Evolutionary conservation across 768 basidiomycete genomes (phyloP), one percentile per base, ranked within the genome.

Genomic region (Leccinum rimulosum): DNA sequence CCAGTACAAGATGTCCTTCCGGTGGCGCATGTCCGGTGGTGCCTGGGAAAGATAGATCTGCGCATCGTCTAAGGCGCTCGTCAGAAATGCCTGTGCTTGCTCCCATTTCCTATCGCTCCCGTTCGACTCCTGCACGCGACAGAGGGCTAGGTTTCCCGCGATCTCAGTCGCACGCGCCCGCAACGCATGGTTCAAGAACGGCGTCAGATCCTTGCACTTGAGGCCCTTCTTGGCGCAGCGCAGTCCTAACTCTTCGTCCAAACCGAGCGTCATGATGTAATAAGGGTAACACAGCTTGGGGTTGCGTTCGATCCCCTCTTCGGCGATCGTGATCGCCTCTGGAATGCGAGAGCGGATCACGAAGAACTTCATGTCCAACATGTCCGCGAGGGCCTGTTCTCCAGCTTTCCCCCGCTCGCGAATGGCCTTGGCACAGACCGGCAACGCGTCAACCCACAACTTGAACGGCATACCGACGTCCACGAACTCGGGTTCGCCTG

Each of bases 171-270:
- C 84, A 30, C 85, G 80, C 62, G 84, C 83, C 64, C 84, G 79
- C 64, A 88, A 69, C 66, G 79, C 82, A 61, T 79, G 81, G 43
- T 77, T 77, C 6, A 88, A 74, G 61, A 86, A 89, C 0, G 82
- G 82, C 12, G 84, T 80, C 27, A 74, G 76, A 11, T 75, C 68
- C 58, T 76, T 77, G 75, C 82, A 84, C 67, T 83, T 85, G 63
- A 87, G 61, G 0, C 87, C 86, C 65, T 87, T 83, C 77, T 87
- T 87, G 55, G 83, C 81, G 0, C 76, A 82, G 3, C 82, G 79
- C 19, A 88, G 70, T 2, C 84, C 86, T 22, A 74, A 4, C 3
- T 45, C 43, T 45, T 45, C 43, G 43, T 45, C 19, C 43, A 19
- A 2, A 19, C 79, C 77, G 19, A 88, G 74, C 1, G 82, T 79